Conservation (phyloP, 345 rosid species). For the Xanthoceras sorbifolium region DNA sequence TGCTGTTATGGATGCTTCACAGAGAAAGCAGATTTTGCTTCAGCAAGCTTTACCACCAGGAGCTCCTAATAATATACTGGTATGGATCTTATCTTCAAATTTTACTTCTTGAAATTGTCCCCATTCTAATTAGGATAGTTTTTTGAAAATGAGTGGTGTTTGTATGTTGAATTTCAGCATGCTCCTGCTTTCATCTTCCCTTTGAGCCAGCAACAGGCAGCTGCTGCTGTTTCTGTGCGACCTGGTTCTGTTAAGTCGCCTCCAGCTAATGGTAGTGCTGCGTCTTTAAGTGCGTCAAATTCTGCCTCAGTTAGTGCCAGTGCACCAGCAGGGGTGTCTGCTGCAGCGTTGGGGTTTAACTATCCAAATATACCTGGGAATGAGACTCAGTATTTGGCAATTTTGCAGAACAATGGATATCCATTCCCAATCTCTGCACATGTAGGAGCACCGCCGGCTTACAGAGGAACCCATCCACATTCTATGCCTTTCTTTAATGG, state of each 20-base stretch:
- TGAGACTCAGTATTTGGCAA: constrained; percentile 89
- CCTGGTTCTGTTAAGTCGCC: constrained; percentile 68
- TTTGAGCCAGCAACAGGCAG: constrained; percentile 80
- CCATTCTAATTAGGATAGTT: too few relatives aligned
- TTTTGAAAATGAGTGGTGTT: not conserved
- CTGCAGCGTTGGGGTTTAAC: constrained; percentile 78
- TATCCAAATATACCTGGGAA: constrained; percentile 76
- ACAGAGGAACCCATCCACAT: constrained; percentile 73
- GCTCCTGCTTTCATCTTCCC: constrained; percentile 90
- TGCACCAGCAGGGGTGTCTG: constrained; percentile 57
- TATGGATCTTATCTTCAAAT: constrained; percentile 28
- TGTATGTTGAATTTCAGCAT: constrained; percentile 49
- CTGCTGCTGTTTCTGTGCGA: constrained; percentile 62
- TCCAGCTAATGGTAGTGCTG: constrained; percentile 40
- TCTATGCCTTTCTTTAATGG: constrained; percentile 82
- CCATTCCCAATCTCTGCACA: constrained; percentile 88
- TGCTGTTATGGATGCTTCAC: constrained; percentile 58
- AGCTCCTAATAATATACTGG: constrained; percentile 75
- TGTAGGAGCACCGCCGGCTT: constrained; percentile 72
- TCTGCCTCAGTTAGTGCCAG: constrained; percentile 51
- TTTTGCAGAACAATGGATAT: constrained; percentile 78
- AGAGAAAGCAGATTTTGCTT: constrained; percentile 80
- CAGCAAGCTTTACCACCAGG: constrained; percentile 87
- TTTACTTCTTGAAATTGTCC: not conserved
- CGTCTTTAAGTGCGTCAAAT: constrained; percentile 45